Percentiles rank a stretch among this genome's conserved stretches.
Conservation (phyloP, 2,329 filamentous ascomycete genomes). For the Trichoderma semiorbis region DNA sequence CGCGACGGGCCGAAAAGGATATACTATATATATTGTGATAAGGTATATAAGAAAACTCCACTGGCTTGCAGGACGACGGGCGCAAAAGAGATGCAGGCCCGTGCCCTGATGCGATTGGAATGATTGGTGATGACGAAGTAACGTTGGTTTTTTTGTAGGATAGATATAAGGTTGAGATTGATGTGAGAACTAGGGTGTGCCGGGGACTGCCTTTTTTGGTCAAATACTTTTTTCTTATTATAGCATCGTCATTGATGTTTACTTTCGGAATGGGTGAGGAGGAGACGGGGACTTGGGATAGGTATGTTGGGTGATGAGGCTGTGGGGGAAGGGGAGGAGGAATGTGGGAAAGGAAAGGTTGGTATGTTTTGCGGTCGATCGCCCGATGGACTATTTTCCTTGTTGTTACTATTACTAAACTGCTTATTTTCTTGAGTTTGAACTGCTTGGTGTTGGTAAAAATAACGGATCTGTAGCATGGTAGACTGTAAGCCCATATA, state of each 20-base stretch:
- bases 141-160: not conserved
- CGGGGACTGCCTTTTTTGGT: not conserved
- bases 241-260: not conserved
- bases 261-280: not conserved
- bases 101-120: not conserved
- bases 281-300: not conserved
- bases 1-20: slow-evolving; percentile 5
- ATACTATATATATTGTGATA: not conserved
- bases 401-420: not conserved
- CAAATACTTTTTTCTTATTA: not conserved
- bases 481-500: not conserved
- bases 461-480: not conserved
- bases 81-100: not conserved
- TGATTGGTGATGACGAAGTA: not conserved
- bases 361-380: not conserved
- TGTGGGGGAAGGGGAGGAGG: not conserved
- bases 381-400: not conserved
- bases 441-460: not conserved
- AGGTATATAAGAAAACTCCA: not conserved
- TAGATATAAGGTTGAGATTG: not conserved
- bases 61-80: not conserved
- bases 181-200: not conserved
- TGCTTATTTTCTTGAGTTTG: not conserved
- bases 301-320: not conserved
- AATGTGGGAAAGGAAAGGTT: not conserved